A percentile compares a stretch with the other conserved stretches of the same genome.
Evolutionary conservation across 805 yeast species (phyloP).

Genomic region (Kodamaea fukazawae): DNA sequence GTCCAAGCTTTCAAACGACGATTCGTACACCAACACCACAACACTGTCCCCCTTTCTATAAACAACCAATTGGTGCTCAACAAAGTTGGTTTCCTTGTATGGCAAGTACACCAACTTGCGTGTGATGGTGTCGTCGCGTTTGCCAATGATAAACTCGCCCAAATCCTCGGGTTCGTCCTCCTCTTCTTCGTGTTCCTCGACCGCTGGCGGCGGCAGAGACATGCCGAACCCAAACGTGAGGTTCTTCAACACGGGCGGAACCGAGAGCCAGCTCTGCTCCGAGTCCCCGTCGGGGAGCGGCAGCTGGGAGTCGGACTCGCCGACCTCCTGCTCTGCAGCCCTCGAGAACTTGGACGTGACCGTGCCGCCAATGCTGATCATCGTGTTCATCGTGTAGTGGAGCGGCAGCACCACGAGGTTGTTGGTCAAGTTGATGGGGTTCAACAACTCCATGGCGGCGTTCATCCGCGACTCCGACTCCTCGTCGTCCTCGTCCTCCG

Average conservation of each 20-base stretch:
- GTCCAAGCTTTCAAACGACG: constrained; percentile 23
- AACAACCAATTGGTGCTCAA: constrained; percentile 33
- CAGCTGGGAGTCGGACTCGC: not conserved
- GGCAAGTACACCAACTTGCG: constrained; percentile 27
- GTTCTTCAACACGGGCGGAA: constrained; percentile 10
- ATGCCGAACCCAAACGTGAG: constrained; percentile 2
- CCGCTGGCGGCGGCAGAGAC: constrained; percentile 2
- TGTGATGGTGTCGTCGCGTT: constrained; percentile 9
- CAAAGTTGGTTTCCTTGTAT: constrained; percentile 6
- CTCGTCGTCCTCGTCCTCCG: constrained; percentile 2
- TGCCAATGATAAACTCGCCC: constrained; percentile 28
- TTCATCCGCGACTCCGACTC: not conserved
- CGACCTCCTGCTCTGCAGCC: not conserved
- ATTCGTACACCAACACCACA: constrained; percentile 30
- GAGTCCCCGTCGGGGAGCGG: not conserved
- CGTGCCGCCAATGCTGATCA: constrained; percentile 22
- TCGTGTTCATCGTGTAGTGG: constrained; percentile 33
- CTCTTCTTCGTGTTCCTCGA: constrained; percentile 10
- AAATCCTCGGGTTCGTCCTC: constrained; percentile 14
- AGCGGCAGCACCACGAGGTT: constrained; percentile 38
- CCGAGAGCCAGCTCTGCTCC: constrained; percentile 9
- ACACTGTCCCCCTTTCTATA: constrained; percentile 22
- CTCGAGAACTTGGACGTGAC: constrained; percentile 6
- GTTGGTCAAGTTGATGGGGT: constrained; percentile 33
- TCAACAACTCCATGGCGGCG: constrained; percentile 4